These are phyloP conservation scores for Irpex lacteus DNA, from an alignment of 1,284 basidiomycete genomes.

Conservation along the genomic window DNA sequence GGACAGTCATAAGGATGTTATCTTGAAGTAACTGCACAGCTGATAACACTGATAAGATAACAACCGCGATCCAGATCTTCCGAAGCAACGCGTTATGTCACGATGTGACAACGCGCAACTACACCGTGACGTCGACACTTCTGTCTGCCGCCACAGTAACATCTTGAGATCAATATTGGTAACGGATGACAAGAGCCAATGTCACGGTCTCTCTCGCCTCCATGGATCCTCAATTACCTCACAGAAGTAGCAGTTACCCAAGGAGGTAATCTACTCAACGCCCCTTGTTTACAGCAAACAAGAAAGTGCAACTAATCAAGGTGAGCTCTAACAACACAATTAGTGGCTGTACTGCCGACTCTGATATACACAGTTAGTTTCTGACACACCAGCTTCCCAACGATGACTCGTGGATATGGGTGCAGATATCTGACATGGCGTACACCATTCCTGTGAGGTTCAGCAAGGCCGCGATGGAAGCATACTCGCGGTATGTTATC, in stretches of 20 bases:
- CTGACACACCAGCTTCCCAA: conserved; percentile 25
- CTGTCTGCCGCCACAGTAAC: neutral
- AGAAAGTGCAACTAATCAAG: conserved; percentile 54
- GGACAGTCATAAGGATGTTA: too few species aligned
- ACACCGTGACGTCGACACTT: too few species aligned
- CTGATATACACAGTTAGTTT: conserved; percentile 22
- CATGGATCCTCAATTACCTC: conserved; percentile 56
- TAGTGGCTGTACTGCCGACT: neutral
- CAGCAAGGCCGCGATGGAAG: conserved; percentile 33
- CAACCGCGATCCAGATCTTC: too few species aligned
- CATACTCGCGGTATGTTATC: conserved; percentile 30
- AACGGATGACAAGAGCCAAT: neutral
- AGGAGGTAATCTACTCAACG: conserved; percentile 40
- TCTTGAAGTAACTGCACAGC: too few species aligned
- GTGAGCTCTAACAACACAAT: conserved; percentile 28
- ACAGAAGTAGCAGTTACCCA: conserved; percentile 42
- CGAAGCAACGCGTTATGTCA: neutral
- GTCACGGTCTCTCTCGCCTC: conserved; percentile 5
- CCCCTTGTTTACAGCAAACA: conserved; percentile 32
- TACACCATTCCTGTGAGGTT: conserved; percentile 38
- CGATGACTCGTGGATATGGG: conserved; percentile 42
- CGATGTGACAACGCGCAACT: neutral
- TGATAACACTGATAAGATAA: too few species aligned
- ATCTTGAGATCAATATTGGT: neutral
- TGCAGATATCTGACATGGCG: conserved; percentile 39